A percentile compares a stretch with the other conserved stretches of the same genome.
Conservation (phyloP, 2,329 filamentous ascomycete species). For the Myriosclerotinia duriaeana region DNA sequence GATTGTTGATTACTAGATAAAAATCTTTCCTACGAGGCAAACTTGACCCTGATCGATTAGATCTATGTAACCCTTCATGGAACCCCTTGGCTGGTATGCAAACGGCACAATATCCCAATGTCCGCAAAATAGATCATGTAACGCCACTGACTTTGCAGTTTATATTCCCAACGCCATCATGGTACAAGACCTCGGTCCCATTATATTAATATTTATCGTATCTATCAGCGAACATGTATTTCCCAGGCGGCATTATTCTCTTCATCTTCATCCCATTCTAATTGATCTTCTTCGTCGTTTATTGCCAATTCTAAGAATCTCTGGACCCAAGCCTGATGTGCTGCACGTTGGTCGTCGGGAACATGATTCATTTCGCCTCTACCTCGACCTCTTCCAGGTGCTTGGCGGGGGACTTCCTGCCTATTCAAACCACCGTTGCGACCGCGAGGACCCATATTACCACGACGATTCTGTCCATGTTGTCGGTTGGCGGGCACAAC, state of each 20-base stretch:
- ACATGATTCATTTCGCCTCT: constrained; percentile 20
- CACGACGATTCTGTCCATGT: constrained; percentile 18
- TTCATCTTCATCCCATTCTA: constrained; percentile 45
- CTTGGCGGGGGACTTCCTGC: constrained; percentile 11
- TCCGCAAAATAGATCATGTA: neutral
- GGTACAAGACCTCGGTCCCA: neutral
- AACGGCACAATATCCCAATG: neutral
- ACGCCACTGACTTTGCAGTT: neutral
- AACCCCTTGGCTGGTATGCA: neutral
- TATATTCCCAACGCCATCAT: neutral
- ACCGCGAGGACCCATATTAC: constrained; percentile 16
- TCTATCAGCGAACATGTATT: constrained; percentile 40
- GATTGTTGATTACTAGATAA: neutral
- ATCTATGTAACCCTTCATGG: neutral
- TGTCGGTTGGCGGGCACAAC: constrained; percentile 12
- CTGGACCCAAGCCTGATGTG: constrained; percentile 39
- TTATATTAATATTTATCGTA: constrained; percentile 5
- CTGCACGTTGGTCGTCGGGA: constrained; percentile 28
- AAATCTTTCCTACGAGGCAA: neutral
- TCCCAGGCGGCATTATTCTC: constrained; percentile 48
- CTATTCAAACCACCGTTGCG: constrained; percentile 4
- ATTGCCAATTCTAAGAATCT: constrained; percentile 42
- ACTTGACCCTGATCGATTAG: too few relatives aligned
- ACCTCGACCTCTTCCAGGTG: neutral
- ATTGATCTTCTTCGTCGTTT: constrained; percentile 40